These are phyloP conservation scores for Eucalyptus victrix DNA, from an alignment of 345 rosid species.

Conservation along the genomic window DNA sequence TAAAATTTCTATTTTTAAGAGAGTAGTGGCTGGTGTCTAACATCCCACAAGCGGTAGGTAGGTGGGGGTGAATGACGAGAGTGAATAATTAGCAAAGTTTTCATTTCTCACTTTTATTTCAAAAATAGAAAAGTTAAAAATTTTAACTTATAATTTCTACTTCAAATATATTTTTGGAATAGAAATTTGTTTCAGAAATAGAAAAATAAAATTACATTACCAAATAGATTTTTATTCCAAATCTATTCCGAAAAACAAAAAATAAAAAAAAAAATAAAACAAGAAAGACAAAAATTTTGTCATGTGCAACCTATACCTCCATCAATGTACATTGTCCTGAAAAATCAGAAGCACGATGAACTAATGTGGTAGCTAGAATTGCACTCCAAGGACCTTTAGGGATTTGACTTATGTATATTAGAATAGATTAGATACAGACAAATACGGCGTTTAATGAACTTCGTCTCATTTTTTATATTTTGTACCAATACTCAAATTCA, in stretches of 20 bases:
- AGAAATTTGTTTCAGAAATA: no score
- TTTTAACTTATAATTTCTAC: no score
- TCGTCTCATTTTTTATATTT: background rate
- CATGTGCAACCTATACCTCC: background rate
- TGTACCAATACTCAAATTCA: background rate
- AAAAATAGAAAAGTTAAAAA: no score
- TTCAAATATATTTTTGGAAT: fast-evolving
- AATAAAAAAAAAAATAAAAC: no score
- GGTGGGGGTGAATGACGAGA: no score
- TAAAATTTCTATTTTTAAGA: no score
- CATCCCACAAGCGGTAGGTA: no score
- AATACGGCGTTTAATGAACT: background rate
- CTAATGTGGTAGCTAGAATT: background rate
- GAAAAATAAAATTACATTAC: no score
- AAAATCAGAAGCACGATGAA: background rate
- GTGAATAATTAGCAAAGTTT: no score
- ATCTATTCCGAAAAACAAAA: fast-evolving
- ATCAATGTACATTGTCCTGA: background rate
- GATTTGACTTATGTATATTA: background rate
- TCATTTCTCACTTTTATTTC: no score
- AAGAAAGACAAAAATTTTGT: no score
- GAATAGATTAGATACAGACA: background rate
- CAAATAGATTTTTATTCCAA: no score
- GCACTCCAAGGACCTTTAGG: background rate
- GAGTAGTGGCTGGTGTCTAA: fast-evolving